phyloP scores from a whole-genome alignment of 768 basidiomycete genomes.

The Tulasnella sp. region DNA sequence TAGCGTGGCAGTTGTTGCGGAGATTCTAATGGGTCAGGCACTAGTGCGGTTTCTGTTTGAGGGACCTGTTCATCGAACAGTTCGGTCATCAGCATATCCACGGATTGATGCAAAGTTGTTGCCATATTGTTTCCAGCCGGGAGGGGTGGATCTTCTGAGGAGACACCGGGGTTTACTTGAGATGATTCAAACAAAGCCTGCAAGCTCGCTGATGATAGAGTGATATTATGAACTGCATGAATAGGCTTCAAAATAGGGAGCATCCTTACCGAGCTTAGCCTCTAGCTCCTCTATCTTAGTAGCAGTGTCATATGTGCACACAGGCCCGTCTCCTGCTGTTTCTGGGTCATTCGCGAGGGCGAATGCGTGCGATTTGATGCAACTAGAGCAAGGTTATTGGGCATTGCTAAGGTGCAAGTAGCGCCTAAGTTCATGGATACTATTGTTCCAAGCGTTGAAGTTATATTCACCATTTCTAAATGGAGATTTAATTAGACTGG shows the following conservation, averaged over 20 bases:
- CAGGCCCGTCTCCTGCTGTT: neutral
- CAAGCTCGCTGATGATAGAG: neutral
- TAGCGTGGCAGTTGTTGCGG: neutral
- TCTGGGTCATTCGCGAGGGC: neutral
- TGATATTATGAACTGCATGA: neutral
- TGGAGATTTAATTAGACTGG: neutral
- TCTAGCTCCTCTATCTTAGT: neutral
- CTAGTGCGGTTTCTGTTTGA: no score
- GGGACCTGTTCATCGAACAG: no score
- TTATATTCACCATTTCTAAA: conserved; percentile 1
- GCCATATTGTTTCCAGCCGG: no score
- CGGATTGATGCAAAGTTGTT: no score
- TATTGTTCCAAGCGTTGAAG: neutral
- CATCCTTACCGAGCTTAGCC: neutral
- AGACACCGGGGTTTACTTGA: neutral
- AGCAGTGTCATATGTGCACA: neutral
- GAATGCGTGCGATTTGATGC: neutral
- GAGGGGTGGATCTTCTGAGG: neutral
- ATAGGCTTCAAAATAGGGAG: neutral
- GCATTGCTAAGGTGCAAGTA: neutral
- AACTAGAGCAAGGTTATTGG: neutral
- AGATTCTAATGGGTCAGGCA: neutral
- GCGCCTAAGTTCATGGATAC: neutral
- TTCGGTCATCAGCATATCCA: neutral
- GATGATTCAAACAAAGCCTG: neutral